Base-by-base conservation (phyloP, 23 red algal species). In the Porphyridium purpureum region DNA sequence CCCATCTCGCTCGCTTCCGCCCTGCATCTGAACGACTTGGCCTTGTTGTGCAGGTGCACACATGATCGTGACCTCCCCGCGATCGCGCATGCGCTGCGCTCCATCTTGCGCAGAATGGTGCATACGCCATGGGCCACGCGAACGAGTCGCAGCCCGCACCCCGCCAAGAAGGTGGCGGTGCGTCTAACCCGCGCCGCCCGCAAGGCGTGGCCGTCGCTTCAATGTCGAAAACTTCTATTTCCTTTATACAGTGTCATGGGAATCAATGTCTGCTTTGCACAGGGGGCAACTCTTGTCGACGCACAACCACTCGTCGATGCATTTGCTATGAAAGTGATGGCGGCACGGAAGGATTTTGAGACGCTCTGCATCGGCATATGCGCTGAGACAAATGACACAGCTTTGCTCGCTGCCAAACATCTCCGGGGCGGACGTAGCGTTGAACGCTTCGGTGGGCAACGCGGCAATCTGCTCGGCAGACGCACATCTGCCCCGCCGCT, bases 211-310 rank as follows among this genome's bases (percentile, higher is more conserved):
- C 44, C 44, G n/a, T 2, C 44, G 4, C 4, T 15, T 22, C 14
- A 22, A 3, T 0, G 44, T 22, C 44, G 44, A 73, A 3, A 56
- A 52, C 17, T 34, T 17, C 27, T 52, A 54, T 29, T 40, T 48
- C 30, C 50, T 40, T 26, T 52, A 22, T 21, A 54, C 57, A 28
- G 55, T 44, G 31, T 57, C 69, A 4, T 62, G 52, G 7, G 72
- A 69, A 67, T 94, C 88, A 48, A 94, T 82, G 53, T 94, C 88
- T 34, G 69, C 69, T 32, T 82, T 82, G 50, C 88, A 94, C 24
- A 83, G 88, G 36, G 78, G 81, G 56, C 88, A 94, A 21, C 67
- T 73, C 50, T 98, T 98, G 68, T 98, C 90, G 27, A 81, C 35
- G 25, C 56, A 62, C 21, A 98, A 46, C 90, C 90, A 98, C 46